phyloP scores from a whole-genome alignment of 306 rosid species.

The Alnus rubra region DNA sequence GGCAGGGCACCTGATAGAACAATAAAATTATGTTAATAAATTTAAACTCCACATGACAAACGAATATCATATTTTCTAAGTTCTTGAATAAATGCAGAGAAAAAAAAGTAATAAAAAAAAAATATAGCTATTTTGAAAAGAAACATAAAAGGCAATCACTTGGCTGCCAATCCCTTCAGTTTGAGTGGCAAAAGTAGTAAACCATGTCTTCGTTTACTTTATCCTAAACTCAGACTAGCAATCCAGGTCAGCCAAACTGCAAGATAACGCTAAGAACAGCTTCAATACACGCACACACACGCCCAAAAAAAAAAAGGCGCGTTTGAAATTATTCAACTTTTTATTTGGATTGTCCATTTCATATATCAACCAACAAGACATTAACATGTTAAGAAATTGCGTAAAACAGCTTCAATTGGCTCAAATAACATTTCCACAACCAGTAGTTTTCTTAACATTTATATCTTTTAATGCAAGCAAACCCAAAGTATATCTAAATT shows the following conservation, averaged over 20 bases:
- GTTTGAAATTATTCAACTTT: neutral
- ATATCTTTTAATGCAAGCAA: neutral
- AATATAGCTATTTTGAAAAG: neutral
- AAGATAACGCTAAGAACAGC: too few relatives aligned
- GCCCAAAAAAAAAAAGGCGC: neutral
- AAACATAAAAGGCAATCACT: neutral
- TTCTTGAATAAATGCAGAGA: neutral
- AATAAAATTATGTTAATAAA: constrained; percentile 18
- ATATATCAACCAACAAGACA: neutral
- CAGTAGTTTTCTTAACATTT: neutral
- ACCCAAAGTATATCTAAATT: neutral
- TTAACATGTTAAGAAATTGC: neutral
- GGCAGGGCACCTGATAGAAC: constrained; percentile 85
- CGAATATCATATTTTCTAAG: constrained; percentile 2
- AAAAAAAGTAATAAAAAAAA: neutral
- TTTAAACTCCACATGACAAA: constrained; percentile 25
- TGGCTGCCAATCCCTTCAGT: neutral
- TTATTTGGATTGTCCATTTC: neutral
- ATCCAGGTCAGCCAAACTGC: too few relatives aligned
- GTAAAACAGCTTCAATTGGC: neutral
- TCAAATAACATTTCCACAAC: neutral
- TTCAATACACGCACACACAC: too few relatives aligned
- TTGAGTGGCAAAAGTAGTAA: neutral
- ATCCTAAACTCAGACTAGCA: too few relatives aligned
- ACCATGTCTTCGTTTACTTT: neutral